These are phyloP conservation scores for Epithemia pelagica DNA, from an alignment of 108 stramenopile species.

Conservation along the genomic window DNA sequence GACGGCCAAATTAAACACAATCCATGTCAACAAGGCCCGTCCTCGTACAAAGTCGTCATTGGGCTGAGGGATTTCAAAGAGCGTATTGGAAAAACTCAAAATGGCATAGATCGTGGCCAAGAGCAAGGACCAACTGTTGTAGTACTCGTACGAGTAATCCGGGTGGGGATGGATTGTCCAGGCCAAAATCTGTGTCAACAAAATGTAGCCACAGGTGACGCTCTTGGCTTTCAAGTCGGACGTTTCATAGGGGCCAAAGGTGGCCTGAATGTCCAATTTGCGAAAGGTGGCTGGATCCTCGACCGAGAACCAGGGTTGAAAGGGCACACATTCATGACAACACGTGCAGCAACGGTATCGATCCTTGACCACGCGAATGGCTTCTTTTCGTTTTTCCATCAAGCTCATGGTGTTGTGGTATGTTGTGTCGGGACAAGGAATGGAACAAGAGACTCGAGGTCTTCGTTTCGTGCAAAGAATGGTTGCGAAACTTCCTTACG, in stretches of 20 bases:
- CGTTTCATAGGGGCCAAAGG: constrained; percentile 1
- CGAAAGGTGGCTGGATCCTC: neutral
- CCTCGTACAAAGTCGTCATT: neutral
- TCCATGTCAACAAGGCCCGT: neutral
- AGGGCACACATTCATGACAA: constrained; percentile 1
- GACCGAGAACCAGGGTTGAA: constrained; percentile 6
- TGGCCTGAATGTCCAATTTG: constrained; percentile 1
- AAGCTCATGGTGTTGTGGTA: too few relatives aligned
- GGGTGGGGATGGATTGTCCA: neutral
- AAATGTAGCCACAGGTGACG: neutral
- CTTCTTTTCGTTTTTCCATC: too few relatives aligned
- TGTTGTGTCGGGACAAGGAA: too few relatives aligned
- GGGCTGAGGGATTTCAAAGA: neutral
- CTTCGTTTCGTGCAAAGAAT: too few relatives aligned
- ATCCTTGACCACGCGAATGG: too few relatives aligned
- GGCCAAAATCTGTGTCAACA: neutral
- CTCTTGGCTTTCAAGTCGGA: neutral
- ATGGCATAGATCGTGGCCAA: neutral
- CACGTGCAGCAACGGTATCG: too few relatives aligned
- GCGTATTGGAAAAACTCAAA: neutral
- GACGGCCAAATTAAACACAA: neutral
- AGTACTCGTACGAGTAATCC: neutral
- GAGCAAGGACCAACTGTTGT: constrained; percentile 1
- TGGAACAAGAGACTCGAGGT: too few relatives aligned
- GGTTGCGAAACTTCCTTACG: too few relatives aligned